phyloP scores from a whole-genome alignment of 2,329 filamentous ascomycete species.

The Bipolaris sorokiniana region DNA sequence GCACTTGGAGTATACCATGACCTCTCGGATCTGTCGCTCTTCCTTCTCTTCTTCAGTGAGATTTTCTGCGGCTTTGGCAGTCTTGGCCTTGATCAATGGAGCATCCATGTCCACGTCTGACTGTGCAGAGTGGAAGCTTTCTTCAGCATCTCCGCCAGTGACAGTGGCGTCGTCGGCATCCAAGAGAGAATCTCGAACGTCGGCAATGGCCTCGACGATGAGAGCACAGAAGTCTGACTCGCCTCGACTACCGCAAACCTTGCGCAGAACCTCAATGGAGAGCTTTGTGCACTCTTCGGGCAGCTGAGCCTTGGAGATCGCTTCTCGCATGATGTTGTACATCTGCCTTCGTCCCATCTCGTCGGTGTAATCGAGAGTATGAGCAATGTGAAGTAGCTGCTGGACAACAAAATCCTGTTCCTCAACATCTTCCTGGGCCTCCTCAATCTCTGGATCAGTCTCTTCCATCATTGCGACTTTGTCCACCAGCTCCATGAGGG shows the following conservation, averaged over 20 bases:
- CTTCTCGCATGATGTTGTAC: conserved; percentile 87
- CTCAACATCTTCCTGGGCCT: conserved; percentile 79
- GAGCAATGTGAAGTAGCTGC: conserved; percentile 88
- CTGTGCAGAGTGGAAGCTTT: conserved; percentile 91
- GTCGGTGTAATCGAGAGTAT: conserved; percentile 95
- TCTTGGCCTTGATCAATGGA: conserved; percentile 57
- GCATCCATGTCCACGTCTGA: conserved; percentile 74
- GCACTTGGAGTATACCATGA: conserved; percentile 98
- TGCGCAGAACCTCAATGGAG: conserved; percentile 78
- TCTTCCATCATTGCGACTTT: conserved; percentile 60
- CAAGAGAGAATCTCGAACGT: conserved; percentile 93
- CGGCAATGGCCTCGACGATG: conserved; percentile 90
- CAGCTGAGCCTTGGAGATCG: conserved; percentile 81
- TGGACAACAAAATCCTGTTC: conserved; percentile 96
- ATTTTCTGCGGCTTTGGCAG: conserved; percentile 44
- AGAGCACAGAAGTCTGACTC: conserved; percentile 84
- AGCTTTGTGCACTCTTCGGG: conserved; percentile 94
- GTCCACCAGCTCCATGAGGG: conserved; percentile 67
- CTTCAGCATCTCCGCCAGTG: conserved; percentile 56
- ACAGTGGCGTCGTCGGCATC: conserved; percentile 67
- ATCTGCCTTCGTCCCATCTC: conserved; percentile 95
- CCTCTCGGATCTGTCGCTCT: conserved; percentile 82
- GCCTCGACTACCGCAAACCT: conserved; percentile 80
- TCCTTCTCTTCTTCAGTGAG: conserved; percentile 60
- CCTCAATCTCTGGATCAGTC: conserved; percentile 63